phyloP scores from a whole-genome alignment of 108 stramenopile genomes.

The Skeletonema potamos region DNA sequence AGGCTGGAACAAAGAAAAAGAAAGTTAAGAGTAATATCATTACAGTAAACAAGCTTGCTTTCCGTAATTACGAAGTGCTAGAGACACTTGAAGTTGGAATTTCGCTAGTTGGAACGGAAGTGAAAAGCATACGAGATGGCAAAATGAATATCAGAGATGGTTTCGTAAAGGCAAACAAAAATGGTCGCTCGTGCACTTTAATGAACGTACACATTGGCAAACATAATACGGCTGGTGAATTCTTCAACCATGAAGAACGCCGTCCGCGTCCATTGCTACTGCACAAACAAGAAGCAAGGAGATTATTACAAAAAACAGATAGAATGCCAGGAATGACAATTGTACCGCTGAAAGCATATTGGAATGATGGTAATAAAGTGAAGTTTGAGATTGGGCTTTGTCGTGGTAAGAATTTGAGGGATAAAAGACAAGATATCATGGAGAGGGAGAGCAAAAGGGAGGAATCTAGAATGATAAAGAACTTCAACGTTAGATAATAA shows the following conservation, averaged over 20 bases:
- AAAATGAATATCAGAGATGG: slow-evolving; percentile 87
- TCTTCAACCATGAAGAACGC: slow-evolving; percentile 83
- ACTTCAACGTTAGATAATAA: slow-evolving; percentile 44
- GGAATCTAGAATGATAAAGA: slow-evolving; percentile 73
- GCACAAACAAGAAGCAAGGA: slow-evolving; percentile 59
- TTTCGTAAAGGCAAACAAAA: slow-evolving; percentile 57
- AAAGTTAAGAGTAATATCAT: slow-evolving; percentile 39
- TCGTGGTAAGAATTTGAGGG: slow-evolving; percentile 81
- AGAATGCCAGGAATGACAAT: slow-evolving; percentile 44
- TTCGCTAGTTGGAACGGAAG: slow-evolving; percentile 76
- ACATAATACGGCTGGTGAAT: slow-evolving; percentile 67
- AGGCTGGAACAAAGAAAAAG: slow-evolving; percentile 49
- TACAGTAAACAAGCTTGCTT: slow-evolving; percentile 42
- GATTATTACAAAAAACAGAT: slow-evolving; percentile 36
- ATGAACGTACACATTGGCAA: slow-evolving; percentile 85
- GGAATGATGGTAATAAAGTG: slow-evolving; percentile 78
- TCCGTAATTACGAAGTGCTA: slow-evolving; percentile 63
- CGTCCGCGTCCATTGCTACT: slow-evolving; percentile 60
- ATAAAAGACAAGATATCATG: slow-evolving; percentile 83
- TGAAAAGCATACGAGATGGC: slow-evolving; percentile 81
- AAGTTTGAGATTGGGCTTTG: slow-evolving; percentile 84
- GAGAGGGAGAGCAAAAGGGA: slow-evolving; percentile 76
- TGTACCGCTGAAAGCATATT: slow-evolving; percentile 77
- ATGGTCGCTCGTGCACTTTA: slow-evolving; percentile 59
- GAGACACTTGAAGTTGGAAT: slow-evolving; percentile 83